These are phyloP conservation scores for Incumbomyces lentus DNA, from an alignment of 2,329 filamentous ascomycete genomes.

Conservation along the genomic window DNA sequence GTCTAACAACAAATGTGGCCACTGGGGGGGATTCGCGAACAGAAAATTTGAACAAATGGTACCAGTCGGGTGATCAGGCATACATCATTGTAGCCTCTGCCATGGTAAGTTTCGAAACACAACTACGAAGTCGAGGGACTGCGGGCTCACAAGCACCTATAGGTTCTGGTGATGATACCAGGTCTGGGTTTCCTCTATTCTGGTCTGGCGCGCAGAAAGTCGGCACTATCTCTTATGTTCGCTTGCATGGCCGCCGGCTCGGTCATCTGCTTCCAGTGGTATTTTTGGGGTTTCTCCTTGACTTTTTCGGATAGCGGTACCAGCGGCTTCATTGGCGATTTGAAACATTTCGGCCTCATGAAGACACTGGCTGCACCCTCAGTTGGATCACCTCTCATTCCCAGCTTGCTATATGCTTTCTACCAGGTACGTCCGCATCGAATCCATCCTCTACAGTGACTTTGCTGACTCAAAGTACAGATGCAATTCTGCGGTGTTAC, in stretches of 20 bases:
- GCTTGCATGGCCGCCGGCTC: constrained; percentile 89
- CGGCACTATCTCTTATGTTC: constrained; percentile 93
- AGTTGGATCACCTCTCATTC: constrained; percentile 76
- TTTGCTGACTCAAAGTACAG: constrained; percentile 35
- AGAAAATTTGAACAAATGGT: constrained; percentile 95
- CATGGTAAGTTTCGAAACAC: constrained; percentile 47
- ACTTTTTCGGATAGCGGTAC: constrained; percentile 74
- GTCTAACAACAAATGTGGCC: constrained; percentile 41
- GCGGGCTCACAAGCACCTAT: constrained; percentile 9
- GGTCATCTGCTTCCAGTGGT: constrained; percentile 95
- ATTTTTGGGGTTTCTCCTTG: constrained; percentile 97
- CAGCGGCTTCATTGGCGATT: constrained; percentile 84
- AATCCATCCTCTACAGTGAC: background rate
- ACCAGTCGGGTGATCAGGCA: constrained; percentile 78
- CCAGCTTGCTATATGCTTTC: constrained; percentile 84
- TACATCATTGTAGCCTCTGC: constrained; percentile 83
- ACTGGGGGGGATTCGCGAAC: constrained; percentile 67
- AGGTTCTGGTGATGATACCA: constrained; percentile 80
- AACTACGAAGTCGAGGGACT: background rate
- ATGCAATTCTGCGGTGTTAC: constrained; percentile 97
- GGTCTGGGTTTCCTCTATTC: constrained; percentile 97
- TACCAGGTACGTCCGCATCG: constrained; percentile 58
- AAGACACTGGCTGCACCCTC: constrained; percentile 76
- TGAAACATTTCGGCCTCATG: constrained; percentile 79
- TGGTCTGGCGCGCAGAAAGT: constrained; percentile 93